Percentiles rank a stretch among this genome's conserved stretches.
Conservation (phyloP, 192 early-diverging fungal species). For the Chytriomyces sp. region DNA sequence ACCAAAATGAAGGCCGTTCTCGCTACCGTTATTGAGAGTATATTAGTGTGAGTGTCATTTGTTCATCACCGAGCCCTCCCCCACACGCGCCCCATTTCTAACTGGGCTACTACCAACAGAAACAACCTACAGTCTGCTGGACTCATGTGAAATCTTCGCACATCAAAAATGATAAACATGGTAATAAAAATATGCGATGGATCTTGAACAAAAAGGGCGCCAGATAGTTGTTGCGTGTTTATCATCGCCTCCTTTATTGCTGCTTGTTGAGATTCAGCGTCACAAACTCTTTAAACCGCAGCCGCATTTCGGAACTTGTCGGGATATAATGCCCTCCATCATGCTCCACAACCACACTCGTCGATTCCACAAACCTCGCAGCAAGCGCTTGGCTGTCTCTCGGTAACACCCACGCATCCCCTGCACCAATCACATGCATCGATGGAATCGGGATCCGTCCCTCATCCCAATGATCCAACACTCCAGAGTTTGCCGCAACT, state of each 20-base stretch:
- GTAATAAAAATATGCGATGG: too few relatives aligned
- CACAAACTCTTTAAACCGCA: constrained; percentile 45
- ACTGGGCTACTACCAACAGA: not conserved
- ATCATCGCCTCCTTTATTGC: too few relatives aligned
- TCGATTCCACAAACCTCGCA: not conserved
- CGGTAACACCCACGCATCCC: constrained; percentile 24
- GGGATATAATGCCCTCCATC: constrained; percentile 48
- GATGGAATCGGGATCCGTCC: constrained; percentile 16
- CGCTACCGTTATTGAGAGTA: constrained; percentile 53
- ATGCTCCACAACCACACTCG: not conserved
- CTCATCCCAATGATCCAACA: constrained; percentile 5
- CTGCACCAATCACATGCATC: constrained; percentile 49
- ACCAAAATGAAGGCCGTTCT: constrained; percentile 62
- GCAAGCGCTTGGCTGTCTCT: constrained; percentile 35
- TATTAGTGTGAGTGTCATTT: constrained; percentile 29
- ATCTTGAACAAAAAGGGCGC: not conserved
- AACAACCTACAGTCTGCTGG: constrained; percentile 19
- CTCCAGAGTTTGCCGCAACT: not conserved
- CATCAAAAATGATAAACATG: not conserved
- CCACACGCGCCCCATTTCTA: not conserved
- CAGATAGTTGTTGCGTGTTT: too few relatives aligned
- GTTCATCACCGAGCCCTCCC: too few relatives aligned
- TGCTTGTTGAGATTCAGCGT: too few relatives aligned
- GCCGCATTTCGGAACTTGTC: constrained; percentile 38
- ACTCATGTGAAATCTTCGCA: constrained; percentile 9